Evolutionary conservation across 768 basidiomycete genomes (phyloP).

Genomic region (Hygrophorus pudorinus): DNA sequence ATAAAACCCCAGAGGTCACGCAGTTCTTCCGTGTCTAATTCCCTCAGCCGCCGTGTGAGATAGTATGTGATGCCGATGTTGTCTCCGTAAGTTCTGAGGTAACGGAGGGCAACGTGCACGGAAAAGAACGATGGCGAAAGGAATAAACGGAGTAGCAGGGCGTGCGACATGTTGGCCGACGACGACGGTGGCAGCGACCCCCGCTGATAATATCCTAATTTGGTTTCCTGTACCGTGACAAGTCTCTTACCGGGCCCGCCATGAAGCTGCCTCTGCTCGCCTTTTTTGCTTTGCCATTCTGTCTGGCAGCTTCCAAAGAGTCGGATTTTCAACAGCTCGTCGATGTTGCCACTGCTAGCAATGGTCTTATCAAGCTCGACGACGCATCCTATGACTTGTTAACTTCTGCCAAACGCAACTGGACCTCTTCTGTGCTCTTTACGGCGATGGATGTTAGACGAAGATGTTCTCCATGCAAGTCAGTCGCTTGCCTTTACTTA

Average conservation of each 20-base stretch:
- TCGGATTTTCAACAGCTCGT: conserved; percentile 46
- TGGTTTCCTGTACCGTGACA: background rate
- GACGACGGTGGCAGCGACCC: too few relatives aligned
- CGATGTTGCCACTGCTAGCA: conserved; percentile 56
- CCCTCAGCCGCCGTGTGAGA: conserved; percentile 63
- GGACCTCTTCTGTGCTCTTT: conserved; percentile 81
- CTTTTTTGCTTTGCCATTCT: conserved; percentile 22
- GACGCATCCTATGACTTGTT: conserved; percentile 68
- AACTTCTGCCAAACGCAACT: conserved; percentile 65
- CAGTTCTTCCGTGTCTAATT: conserved; percentile 59
- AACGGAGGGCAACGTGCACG: conserved; percentile 86
- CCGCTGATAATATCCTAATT: conserved; percentile 3
- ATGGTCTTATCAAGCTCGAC: conserved; percentile 79
- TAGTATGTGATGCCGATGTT: conserved; percentile 92
- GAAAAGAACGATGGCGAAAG: conserved; percentile 89
- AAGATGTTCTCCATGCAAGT: conserved; percentile 92
- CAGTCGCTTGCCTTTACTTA: conserved; percentile 20
- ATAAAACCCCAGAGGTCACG: conserved; percentile 86
- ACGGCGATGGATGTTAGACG: conserved; percentile 78
- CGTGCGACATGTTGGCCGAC: conserved; percentile 51
- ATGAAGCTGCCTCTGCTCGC: conserved; percentile 15
- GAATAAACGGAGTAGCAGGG: conserved; percentile 82
- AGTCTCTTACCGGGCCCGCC: conserved; percentile 13
- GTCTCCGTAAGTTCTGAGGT: conserved; percentile 72
- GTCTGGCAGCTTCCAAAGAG: conserved; percentile 21